These are phyloP conservation scores for Filosporella fistucella DNA, from an alignment of 495 filamentous ascomycete species.

Conservation along the genomic window DNA sequence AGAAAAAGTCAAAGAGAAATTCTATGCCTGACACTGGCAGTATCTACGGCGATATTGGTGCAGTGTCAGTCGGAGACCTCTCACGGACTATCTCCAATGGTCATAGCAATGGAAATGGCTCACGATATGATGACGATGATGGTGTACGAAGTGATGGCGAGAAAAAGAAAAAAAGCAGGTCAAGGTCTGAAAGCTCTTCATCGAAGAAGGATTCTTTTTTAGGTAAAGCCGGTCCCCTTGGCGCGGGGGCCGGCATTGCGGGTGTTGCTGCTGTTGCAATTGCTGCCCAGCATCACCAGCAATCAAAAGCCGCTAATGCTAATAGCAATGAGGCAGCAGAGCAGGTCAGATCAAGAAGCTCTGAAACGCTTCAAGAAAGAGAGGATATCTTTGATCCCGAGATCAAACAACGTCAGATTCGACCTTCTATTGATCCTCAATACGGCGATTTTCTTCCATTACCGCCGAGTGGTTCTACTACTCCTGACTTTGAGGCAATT, in stretches of 20 bases:
- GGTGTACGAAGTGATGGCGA: conserved; percentile 8
- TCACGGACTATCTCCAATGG: conserved; percentile 11
- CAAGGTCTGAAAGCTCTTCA: conserved; percentile 18
- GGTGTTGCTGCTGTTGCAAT: conserved; percentile 33
- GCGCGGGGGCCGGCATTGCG: conserved; percentile 54
- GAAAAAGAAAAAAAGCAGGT: conserved; percentile 14
- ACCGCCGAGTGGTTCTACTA: conserved; percentile 41
- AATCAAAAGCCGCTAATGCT: conserved; percentile 25
- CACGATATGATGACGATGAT: conserved; percentile 9
- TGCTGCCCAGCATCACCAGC: conserved; percentile 34
- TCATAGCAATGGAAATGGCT: conserved; percentile 12
- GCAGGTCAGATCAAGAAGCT: conserved; percentile 2
- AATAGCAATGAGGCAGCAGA: conserved; percentile 6
- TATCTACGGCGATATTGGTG: conserved; percentile 15
- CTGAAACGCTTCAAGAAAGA: background rate
- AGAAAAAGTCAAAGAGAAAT: conserved; percentile 24
- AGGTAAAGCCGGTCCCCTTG: conserved; percentile 57
- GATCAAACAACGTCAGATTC: conserved; percentile 40
- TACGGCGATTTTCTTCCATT: conserved; percentile 51
- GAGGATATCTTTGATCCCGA: conserved; percentile 39
- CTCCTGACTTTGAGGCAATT: conserved; percentile 24
- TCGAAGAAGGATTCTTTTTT: conserved; percentile 51
- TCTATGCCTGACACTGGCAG: conserved; percentile 15
- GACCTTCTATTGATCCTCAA: conserved; percentile 52
- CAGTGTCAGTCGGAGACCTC: conserved; percentile 17